Conservation (phyloP, 352 stramenopile species). For the Pythium apleroticum region DNA sequence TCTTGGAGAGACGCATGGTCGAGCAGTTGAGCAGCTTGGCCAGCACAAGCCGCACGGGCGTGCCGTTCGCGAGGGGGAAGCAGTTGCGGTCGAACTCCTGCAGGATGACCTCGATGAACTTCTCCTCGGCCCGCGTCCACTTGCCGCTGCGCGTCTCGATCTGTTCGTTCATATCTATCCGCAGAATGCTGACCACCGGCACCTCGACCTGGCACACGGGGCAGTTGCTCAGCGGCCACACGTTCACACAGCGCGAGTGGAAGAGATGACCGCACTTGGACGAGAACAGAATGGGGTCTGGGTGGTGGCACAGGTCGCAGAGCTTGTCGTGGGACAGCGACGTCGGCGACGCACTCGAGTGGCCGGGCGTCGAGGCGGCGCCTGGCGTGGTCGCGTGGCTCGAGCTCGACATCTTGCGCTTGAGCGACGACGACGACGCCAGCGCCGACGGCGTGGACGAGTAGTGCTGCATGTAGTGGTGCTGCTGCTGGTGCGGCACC, state of each 20-base stretch:
- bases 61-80: constrained; percentile 79
- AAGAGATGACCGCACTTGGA: constrained; percentile 79
- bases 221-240: constrained; percentile 69
- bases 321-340: constrained; percentile 37
- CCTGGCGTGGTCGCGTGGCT: constrained; percentile 19
- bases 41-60: constrained; percentile 78
- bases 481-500: constrained; percentile 17
- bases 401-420: constrained; percentile 37
- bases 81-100: constrained; percentile 77
- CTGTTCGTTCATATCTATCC: constrained; percentile 72
- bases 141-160: constrained; percentile 76
- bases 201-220: constrained; percentile 59
- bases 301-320: constrained; percentile 79
- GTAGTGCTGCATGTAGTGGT: constrained; percentile 34
- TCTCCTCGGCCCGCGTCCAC: constrained; percentile 83
- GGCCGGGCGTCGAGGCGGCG: constrained; percentile 4
- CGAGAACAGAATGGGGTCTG: constrained; percentile 73
- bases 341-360: constrained; percentile 12
- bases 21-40: constrained; percentile 88
- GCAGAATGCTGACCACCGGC: constrained; percentile 62
- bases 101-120: constrained; percentile 84
- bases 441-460: constrained; percentile 29
- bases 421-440: constrained; percentile 35
- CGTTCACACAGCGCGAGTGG: constrained; percentile 81
- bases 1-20: constrained; percentile 88